Evolutionary conservation across 2,329 filamentous ascomycete genomes (phyloP).

Genomic region (Hymenoscyphus occultus): DNA sequence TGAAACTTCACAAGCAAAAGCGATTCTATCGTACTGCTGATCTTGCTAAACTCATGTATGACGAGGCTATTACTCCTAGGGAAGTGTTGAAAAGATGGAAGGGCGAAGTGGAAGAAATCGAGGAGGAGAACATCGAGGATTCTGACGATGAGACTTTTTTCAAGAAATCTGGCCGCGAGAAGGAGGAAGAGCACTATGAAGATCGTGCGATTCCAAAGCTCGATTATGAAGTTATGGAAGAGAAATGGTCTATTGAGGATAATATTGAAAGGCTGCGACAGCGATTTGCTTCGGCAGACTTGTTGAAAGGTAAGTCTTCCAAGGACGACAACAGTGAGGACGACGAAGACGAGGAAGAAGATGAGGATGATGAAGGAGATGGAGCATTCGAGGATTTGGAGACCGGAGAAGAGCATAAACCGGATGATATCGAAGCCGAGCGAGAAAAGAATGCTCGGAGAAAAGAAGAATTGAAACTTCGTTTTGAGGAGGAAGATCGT

Average conservation of each 20-base stretch:
- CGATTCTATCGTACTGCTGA: slow-evolving; percentile 76
- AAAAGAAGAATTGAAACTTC: slow-evolving; percentile 90
- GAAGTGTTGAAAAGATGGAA: slow-evolving; percentile 80
- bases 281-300: slow-evolving; percentile 70
- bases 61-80: slow-evolving; percentile 69
- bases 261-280: slow-evolving; percentile 71
- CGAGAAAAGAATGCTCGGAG: slow-evolving; percentile 84
- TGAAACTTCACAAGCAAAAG: slow-evolving; percentile 65
- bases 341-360: slow-evolving; percentile 44
- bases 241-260: slow-evolving; percentile 80
- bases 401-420: slow-evolving; percentile 61
- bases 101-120: slow-evolving; percentile 58
- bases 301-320: slow-evolving; percentile 53
- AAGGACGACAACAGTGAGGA: slow-evolving; percentile 49
- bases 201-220: slow-evolving; percentile 76
- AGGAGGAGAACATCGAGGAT: slow-evolving; percentile 58
- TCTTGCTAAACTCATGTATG: slow-evolving; percentile 85
- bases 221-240: slow-evolving; percentile 76
- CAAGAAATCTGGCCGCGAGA: slow-evolving; percentile 59
- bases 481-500: slow-evolving; percentile 97
- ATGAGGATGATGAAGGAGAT: slow-evolving; percentile 67
- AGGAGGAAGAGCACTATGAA: slow-evolving; percentile 68
- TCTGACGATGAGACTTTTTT: slow-evolving; percentile 62
- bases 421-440: slow-evolving; percentile 70
- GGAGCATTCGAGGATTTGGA: slow-evolving; percentile 86